Base-by-base conservation (phyloP, 208 protist genomes). In the Strigomonas culicis region DNA sequence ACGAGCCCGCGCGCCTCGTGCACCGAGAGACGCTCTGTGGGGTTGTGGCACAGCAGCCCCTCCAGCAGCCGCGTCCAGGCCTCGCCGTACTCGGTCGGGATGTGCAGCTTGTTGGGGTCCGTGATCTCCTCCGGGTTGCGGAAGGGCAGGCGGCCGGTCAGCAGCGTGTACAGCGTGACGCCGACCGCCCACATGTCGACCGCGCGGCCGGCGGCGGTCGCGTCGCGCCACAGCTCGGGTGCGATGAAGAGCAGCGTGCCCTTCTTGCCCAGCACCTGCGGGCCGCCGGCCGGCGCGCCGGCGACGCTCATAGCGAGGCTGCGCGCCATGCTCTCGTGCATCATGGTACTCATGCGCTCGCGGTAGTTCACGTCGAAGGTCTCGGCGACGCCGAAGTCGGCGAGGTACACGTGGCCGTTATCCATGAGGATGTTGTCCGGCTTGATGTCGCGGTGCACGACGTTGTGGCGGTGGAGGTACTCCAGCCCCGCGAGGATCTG, bases 71-170 rank as follows among this genome's bases (percentile, higher is more conserved):
- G 63, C 32, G 17, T n/a, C 83, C 80, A 80, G 52, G 74, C 65
- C 15, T 75, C 67, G 11, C 55, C 65, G 24, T 72, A 75, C 17
- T 79, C 31, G 47, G 72, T 6, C 1, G 62, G 51, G 76, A 87
- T 68, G 68, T 77, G 11, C 25, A 66, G 75, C 58, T 84, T 53
- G 19, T 67, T 66, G 22, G 66, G 77, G 24, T 78, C 59, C 7
- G 59, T 61, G 44, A 92, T 87, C 24, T 82, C 74, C 44, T 85
- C 66, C 34, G 90, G 80, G 49, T 82, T 79, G 25, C 67, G 49
- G 74, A 99, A 99, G 41, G 98, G 98, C 21, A 99, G 83, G 8
- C 34, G 49, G 0, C 93, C 93, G 41, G 88, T 86, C 15, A 99
- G 79, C 61, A 97, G 77, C 21, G 86, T 80, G 74, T 88, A 97